A percentile compares a stretch with the other conserved stretches of the same genome.
Evolutionary conservation across 441 rosid genomes (phyloP).

Genomic region (Erodium texanum): DNA sequence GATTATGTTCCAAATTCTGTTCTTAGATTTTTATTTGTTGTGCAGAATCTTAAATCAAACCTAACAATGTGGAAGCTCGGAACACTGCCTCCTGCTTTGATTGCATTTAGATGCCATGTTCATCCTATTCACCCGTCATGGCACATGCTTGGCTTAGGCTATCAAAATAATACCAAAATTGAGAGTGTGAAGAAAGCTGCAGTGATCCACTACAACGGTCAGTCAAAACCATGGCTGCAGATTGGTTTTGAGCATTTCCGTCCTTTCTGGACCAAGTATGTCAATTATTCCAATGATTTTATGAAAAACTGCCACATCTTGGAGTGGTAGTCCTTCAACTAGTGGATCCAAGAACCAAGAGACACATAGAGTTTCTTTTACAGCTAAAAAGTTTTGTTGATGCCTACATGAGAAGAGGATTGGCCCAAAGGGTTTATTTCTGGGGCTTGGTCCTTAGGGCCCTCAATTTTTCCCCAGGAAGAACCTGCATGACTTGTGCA

Average conservation of each 20-base stretch:
- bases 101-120: slow-evolving; percentile 83
- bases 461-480: no score
- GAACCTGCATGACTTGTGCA: slow-evolving; percentile 25
- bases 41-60: slow-evolving; percentile 81
- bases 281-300: slow-evolving; percentile 87
- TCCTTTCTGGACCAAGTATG: slow-evolving; percentile 91
- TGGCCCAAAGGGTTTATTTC: no score
- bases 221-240: slow-evolving; percentile 94
- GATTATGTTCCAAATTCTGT: not conserved
- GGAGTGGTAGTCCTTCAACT: slow-evolving; percentile 42
- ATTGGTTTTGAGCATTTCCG: slow-evolving; percentile 94
- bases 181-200: slow-evolving; percentile 71
- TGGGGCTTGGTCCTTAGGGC: no score
- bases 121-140: slow-evolving; percentile 83
- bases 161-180: slow-evolving; percentile 62
- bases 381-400: no score
- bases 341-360: slow-evolving; percentile 30
- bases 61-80: slow-evolving; percentile 98
- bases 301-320: slow-evolving; percentile 80
- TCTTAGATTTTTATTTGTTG: slow-evolving; percentile 20
- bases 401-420: no score
- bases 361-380: no score
- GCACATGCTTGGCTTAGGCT: slow-evolving; percentile 99
- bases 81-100: slow-evolving; percentile 93
- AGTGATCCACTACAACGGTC: slow-evolving; percentile 95